phyloP scores from a whole-genome alignment of 805 yeast genomes.

The Candida boidinii region DNA sequence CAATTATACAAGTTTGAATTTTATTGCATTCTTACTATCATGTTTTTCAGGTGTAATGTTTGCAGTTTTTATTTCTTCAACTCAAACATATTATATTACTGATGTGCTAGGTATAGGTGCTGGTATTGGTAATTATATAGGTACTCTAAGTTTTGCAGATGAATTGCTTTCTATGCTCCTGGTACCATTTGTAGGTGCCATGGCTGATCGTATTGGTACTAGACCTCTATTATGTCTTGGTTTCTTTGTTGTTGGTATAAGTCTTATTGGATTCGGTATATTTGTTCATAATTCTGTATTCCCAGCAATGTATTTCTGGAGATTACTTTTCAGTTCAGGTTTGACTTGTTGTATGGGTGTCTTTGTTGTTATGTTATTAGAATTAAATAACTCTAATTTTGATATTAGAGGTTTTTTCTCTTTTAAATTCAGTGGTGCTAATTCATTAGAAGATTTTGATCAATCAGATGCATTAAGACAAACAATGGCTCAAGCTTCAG shows the following conservation, averaged over 20 bases:
- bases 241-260: slow-evolving; percentile 35
- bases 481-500: slow-evolving; percentile 12
- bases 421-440: slow-evolving; percentile 3
- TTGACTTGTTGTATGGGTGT: slow-evolving; percentile 39
- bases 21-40: slow-evolving; percentile 16
- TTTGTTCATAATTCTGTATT: slow-evolving; percentile 30
- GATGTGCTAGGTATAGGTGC: slow-evolving; percentile 21
- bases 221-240: slow-evolving; percentile 42
- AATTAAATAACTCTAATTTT: slow-evolving; percentile 36
- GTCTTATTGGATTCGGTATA: slow-evolving; percentile 41
- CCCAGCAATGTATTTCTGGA: slow-evolving; percentile 41
- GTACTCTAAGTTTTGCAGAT: slow-evolving; percentile 46
- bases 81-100: slow-evolving; percentile 24
- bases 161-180: slow-evolving; percentile 44
- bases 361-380: slow-evolving; percentile 40
- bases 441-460: neutral
- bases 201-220: slow-evolving; percentile 56
- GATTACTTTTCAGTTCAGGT: slow-evolving; percentile 56
- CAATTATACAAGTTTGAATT: slow-evolving; percentile 16
- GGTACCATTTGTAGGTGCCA: slow-evolving; percentile 57
- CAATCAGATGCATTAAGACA: slow-evolving; percentile 24
- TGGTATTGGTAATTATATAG: slow-evolving; percentile 35
- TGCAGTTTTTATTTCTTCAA: slow-evolving; percentile 22
- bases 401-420: slow-evolving; percentile 18
- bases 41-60: slow-evolving; percentile 15